A percentile compares a stretch with the other conserved stretches of the same genome.
Evolutionary conservation across 2,329 filamentous ascomycete genomes (phyloP).

Genomic region (Fusarium sublunatum): DNA sequence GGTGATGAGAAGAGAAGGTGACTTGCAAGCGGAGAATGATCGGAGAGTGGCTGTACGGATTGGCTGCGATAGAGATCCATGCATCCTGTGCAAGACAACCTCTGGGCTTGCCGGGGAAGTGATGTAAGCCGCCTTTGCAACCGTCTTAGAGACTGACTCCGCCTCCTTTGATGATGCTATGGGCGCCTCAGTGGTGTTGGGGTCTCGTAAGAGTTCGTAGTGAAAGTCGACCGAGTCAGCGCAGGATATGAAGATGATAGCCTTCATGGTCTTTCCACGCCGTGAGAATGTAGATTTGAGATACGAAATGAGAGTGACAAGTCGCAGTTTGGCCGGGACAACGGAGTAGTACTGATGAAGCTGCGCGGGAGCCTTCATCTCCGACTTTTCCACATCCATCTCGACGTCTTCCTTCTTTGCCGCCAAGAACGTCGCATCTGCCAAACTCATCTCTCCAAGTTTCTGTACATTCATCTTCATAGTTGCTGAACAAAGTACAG

Average conservation of each 20-base stretch:
- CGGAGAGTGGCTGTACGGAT: constrained; percentile 87
- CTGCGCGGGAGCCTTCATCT: constrained; percentile 87
- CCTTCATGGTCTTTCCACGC: constrained; percentile 93
- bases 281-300: constrained; percentile 89
- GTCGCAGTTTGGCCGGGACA: constrained; percentile 86
- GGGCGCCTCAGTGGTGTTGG: constrained; percentile 46
- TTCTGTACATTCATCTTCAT: constrained; percentile 98
- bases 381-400: constrained; percentile 58
- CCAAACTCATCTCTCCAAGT: constrained; percentile 92
- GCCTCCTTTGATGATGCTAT: constrained; percentile 48
- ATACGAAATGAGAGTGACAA: constrained; percentile 87
- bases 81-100: constrained; percentile 85
- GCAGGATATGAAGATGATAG: constrained; percentile 95
- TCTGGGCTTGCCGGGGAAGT: constrained; percentile 78
- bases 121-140: constrained; percentile 76
- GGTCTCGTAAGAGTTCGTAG: constrained; percentile 78
- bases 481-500: constrained; percentile 93
- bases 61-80: constrained; percentile 90
- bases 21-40: constrained; percentile 78
- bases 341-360: constrained; percentile 92
- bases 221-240: constrained; percentile 98
- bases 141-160: constrained; percentile 64
- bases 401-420: constrained; percentile 66
- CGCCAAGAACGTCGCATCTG: constrained; percentile 89
- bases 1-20: constrained; percentile 86